Evolutionary conservation across 192 early-diverging fungal genomes (phyloP).

Genomic region (Glomus cerebriforme): DNA sequence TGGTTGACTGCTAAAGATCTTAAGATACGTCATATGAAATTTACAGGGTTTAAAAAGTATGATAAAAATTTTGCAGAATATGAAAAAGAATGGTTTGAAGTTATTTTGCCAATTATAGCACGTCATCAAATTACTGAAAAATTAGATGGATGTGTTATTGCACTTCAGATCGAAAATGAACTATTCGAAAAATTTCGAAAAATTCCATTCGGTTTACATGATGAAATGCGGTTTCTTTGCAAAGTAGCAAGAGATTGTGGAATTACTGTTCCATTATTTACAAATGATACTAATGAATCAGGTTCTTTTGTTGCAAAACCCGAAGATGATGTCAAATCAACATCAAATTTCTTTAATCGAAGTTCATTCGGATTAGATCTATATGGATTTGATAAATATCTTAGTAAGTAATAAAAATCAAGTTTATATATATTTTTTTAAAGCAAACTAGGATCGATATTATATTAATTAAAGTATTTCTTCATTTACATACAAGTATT

Average conservation of each 20-base stretch:
- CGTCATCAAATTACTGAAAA: conserved; percentile 72
- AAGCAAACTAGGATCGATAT: neutral
- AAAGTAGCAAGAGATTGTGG: conserved; percentile 74
- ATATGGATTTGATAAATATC: conserved; percentile 83
- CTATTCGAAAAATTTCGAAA: conserved; percentile 59
- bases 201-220: conserved; percentile 71
- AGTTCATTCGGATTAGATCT: conserved; percentile 70
- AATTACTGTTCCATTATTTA: conserved; percentile 81
- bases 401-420: conserved; percentile 47
- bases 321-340: conserved; percentile 32
- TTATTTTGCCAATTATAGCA: conserved; percentile 75
- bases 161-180: conserved; percentile 85
- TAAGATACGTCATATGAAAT: conserved; percentile 70
- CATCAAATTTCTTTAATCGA: conserved; percentile 30
- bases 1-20: conserved; percentile 79
- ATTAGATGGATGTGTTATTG: conserved; percentile 70
- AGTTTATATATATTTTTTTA: neutral
- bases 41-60: conserved; percentile 66
- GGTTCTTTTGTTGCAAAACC: conserved; percentile 60
- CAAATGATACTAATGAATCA: conserved; percentile 79
- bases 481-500: conserved; percentile 42
- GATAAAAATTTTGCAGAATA: conserved; percentile 69
- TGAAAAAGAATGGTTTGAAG: conserved; percentile 74
- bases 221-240: conserved; percentile 79
- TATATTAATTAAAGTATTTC: neutral